Base-by-base conservation (phyloP, 805 yeast species). In the Yamadazyma nakazawae region DNA sequence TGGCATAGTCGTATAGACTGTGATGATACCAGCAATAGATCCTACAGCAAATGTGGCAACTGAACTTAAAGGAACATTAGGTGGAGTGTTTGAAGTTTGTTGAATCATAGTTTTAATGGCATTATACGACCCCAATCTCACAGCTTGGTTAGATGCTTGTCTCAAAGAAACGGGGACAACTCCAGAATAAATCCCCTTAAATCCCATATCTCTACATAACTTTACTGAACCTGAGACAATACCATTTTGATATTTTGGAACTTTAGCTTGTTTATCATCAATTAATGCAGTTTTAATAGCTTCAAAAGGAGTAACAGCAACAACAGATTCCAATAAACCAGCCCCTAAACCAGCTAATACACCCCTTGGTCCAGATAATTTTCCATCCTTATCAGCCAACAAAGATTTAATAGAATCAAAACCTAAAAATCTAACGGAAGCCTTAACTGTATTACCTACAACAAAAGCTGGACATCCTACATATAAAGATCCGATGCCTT, bases 281-380 rank as follows among this genome's bases (percentile, higher is more conserved):
- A 92, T 94, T 67, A 91, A 76, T 0, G 95, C 97, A 0, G 98
- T 92, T 63, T 92, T 92, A 67, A 92, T 88, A 31, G 97, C 96
- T 66, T 92, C 99, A 46, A 91, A 90, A 2, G 99, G 99, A 0
- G 99, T 92, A 40, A 94, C 96, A 0, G 98, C 98, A 38, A 91
- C 75, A 24, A 90, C 85, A 47, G 96, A 85, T 63, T 92, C 99
- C 50, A 92, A 67, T 38, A 91, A 78, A 32, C 99, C 99, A 2
- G 99, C 99, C 40, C 98, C 97, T 37, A 94, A 72, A n/a, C 99
- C 99, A 1, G 99, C 99, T 28, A 92, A 49, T 5, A 91, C 95
- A 54, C 98, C 98, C 59, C 96, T 68, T 7, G 94, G 84, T 3
- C 96, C 96, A 31, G 94, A 82, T 41, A 94, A 69, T 64, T 88